phyloP scores from a whole-genome alignment of 1,284 basidiomycete species.

The Agaricales sp. region DNA sequence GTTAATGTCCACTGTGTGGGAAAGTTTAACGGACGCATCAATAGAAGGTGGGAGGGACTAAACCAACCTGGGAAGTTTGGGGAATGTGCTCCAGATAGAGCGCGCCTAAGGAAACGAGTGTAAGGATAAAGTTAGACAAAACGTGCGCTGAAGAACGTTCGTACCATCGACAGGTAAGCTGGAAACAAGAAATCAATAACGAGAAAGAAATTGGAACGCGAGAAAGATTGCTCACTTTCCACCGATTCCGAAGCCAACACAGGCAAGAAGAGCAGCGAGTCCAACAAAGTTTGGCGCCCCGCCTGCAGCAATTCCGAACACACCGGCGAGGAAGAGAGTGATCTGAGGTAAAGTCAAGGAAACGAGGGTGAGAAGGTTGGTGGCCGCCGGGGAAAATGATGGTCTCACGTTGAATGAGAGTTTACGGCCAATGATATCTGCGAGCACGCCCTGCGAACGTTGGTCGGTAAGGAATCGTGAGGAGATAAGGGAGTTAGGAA shows the following conservation, averaged over 20 bases:
- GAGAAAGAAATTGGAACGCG: conserved; percentile 1
- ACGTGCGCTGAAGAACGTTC: conserved; percentile 20
- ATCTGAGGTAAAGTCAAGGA: conserved; percentile 22
- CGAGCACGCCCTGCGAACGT: conserved; percentile 34
- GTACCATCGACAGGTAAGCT: conserved; percentile 47
- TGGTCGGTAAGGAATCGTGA: too few species aligned
- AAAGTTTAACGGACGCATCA: conserved; percentile 3
- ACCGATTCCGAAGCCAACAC: conserved; percentile 46
- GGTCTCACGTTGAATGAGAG: conserved; percentile 40
- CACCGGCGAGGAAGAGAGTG: conserved; percentile 46
- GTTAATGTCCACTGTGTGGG: conserved; percentile 44
- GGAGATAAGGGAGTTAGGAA: too few species aligned
- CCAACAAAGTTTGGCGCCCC: conserved; percentile 40
- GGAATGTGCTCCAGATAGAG: conserved; percentile 49
- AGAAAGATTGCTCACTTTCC: conserved; percentile 32
- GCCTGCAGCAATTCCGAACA: conserved; percentile 51
- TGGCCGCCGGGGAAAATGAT: neutral
- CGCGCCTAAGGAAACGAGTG: conserved; percentile 28
- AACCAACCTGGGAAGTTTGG: conserved; percentile 32
- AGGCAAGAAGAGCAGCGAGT: conserved; percentile 39
- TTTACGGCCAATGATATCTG: conserved; percentile 38
- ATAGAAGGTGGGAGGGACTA: neutral
- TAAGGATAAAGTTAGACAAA: conserved; percentile 1
- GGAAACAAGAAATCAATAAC: conserved; percentile 3
- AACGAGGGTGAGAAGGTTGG: neutral